Evolutionary conservation across 1,284 basidiomycete species (phyloP), one percentile per base, ranked within the genome.

Genomic region (Ceratobasidium sp.): DNA sequence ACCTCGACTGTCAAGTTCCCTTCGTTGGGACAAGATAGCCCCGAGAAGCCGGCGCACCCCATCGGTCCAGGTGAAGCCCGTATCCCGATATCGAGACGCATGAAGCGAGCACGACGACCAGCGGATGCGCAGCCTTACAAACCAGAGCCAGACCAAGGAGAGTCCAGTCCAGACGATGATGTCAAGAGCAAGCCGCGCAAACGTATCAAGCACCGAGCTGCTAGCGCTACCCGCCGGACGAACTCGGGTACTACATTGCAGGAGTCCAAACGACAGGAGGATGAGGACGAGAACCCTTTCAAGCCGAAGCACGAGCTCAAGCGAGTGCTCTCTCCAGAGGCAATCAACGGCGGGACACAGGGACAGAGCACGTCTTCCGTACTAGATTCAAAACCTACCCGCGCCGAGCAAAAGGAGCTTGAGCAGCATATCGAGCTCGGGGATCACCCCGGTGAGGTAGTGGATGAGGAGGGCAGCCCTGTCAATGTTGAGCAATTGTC

Each of bases 1-100:
- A 62, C 55, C 20, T 73, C 70, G 7, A 62, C 44, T 27, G 70
- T 73, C 33, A 73, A 73, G 44, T 73, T 73, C 57, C 70, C 70
- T 50, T 59, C 70, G 30, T 44, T 73, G 16, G 70, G 70, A 60
- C 55, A 44, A n/a, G 70, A 73, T 38, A 73, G 70, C 57, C 70
- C 70, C 18, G 54, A 73, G 70, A 73, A 73, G 27, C 70, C 55
- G 23, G 41, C 57, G 6, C 5, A 48, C 1, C 23, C 46, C 14
- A 8, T 67, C 44, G 30, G 4, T 14, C 14, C 65, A 27, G 23
- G 48, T 20, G 69, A 54, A 20, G 12, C 20, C 6, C 50, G 50
- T 38, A 57, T 60, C 16, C 55, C 38, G 8, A 62, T 62, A 18
- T 73, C 57, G 18, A 48, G 30, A 35, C 57, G 70, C 41, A 62